These are phyloP conservation scores for Syncephalastrum contaminatum DNA, from an alignment of 371 early-diverging fungal genomes.

Conservation along the genomic window DNA sequence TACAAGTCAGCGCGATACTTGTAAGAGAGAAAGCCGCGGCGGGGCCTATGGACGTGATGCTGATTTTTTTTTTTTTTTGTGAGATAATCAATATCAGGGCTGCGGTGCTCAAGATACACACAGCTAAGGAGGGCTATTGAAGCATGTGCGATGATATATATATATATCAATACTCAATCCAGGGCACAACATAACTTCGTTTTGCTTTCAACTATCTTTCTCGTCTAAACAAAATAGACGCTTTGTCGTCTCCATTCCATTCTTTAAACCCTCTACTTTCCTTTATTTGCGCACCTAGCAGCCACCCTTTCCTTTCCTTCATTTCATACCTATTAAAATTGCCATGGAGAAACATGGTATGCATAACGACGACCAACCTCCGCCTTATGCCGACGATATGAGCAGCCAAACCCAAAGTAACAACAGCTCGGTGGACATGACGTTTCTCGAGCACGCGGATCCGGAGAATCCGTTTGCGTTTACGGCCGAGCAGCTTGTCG, in stretches of 20 bases:
- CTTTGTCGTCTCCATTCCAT: slow-evolving; percentile 7
- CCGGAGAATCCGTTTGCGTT: slow-evolving; percentile 54
- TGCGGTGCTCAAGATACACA: no score
- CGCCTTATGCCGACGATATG: slow-evolving; percentile 7
- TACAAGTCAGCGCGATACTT: no score
- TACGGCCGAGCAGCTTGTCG: slow-evolving; percentile 41
- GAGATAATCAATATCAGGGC: no score
- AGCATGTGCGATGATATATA: no score
- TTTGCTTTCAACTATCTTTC: no score
- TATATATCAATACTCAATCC: no score
- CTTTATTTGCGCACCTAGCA: neutral
- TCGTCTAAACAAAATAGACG: no score
- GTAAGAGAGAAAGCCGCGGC: no score
- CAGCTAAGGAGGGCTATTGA: no score
- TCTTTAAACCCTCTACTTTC: neutral
- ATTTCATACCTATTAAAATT: slow-evolving; percentile 3
- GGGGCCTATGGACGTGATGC: no score
- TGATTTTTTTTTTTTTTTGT: no score
- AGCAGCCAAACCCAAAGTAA: neutral
- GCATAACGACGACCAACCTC: slow-evolving; percentile 1
- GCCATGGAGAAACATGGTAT: neutral
- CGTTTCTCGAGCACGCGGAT: slow-evolving; percentile 26
- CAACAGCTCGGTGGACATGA: slow-evolving; percentile 13
- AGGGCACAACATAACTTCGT: no score
- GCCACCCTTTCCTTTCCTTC: slow-evolving; percentile 7